Evolutionary conservation across 75 land plant species (phyloP), one percentile per base, ranked within the genome.

Genomic region (Picea glauca): DNA sequence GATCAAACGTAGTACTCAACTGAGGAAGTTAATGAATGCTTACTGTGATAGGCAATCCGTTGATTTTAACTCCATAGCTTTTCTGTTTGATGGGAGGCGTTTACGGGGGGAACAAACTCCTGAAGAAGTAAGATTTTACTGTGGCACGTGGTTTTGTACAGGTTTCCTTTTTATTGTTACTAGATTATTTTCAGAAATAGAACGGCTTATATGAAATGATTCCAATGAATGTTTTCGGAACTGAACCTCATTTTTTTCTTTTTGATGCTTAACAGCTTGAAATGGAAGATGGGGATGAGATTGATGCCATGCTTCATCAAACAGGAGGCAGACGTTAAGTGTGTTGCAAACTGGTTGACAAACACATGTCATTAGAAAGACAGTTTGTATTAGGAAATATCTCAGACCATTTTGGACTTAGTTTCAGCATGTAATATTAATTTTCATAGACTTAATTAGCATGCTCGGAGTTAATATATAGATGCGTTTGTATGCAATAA

Each of bases 71-170:
- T 87, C 98, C 5, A 93, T 95, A 74, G 98, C 98, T 32, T 95
- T 95, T 76, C 82, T 95, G 72, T 95, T 93, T 84, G 98, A 95
- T 81, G 98, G 98, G 13, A 89, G 98, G 12, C 81, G 97, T 18
- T 88, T 95, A 35, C 89, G 98, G n/a, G 94, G 80, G 17, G 98
- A 95, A 72, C 98, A 95, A 81, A 93, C 96, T 58, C 96, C 96
- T 1, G 96, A 89, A 60, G 96, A 93, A 81, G 96, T 93, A 82
- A 32, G 38, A 23, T 15, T 63, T 18, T 65, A 13, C 43, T 14
- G 17, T 58, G 21, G 1, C 3, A 11, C 30, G 33, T 17, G 8
- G 21, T 13, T 43, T 40, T 11, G 31, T 38, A 56, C 21, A 23
- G 31, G 6, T 9, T n/a, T 15, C 21, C 2, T 26, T 76, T 30